These are phyloP conservation scores for Hypoxylon cercidicola DNA, from an alignment of 495 filamentous ascomycete genomes.

Conservation along the genomic window DNA sequence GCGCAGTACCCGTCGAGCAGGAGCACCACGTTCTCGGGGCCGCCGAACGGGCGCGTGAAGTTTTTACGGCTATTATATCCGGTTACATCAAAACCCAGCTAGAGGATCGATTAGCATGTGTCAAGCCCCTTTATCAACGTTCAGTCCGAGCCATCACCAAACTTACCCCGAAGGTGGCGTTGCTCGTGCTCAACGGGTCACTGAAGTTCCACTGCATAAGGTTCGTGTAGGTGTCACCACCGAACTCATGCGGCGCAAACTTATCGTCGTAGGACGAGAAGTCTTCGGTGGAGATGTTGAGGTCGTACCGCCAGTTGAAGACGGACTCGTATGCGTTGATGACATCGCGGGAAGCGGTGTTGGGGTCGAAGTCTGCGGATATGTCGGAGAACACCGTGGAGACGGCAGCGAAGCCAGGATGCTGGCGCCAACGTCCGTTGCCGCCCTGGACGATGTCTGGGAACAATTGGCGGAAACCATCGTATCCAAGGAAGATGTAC, in stretches of 20 bases:
- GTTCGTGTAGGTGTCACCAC: slow-evolving; percentile 49
- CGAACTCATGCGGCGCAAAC: slow-evolving; percentile 45
- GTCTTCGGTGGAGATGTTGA: slow-evolving; percentile 46
- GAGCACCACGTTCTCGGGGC: slow-evolving; percentile 56
- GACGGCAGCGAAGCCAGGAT: slow-evolving; percentile 46
- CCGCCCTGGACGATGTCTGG: slow-evolving; percentile 53
- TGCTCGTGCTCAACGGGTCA: slow-evolving; percentile 52
- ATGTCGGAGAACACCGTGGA: slow-evolving; percentile 46
- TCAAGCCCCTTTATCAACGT: no score
- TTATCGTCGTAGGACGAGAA: slow-evolving; percentile 53
- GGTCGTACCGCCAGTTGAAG: slow-evolving; percentile 54
- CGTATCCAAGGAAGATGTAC: slow-evolving; percentile 57
- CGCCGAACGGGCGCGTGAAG: slow-evolving; percentile 55
- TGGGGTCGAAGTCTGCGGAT: slow-evolving; percentile 45
- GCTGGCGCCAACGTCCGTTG: slow-evolving; percentile 46
- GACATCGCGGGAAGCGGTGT: slow-evolving; percentile 35
- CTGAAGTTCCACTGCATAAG: slow-evolving; percentile 54
- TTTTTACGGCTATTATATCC: slow-evolving; percentile 54
- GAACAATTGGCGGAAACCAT: slow-evolving; percentile 59
- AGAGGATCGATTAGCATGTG: no score
- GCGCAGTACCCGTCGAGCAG: slow-evolving; percentile 71
- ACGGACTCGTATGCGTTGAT: slow-evolving; percentile 45
- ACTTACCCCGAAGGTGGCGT: slow-evolving; percentile 51
- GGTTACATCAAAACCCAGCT: no score
- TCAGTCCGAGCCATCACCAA: no score